These are phyloP conservation scores for Pseudogymnoascus sp. DNA, from an alignment of 2,329 filamentous ascomycete species.

Conservation along the genomic window DNA sequence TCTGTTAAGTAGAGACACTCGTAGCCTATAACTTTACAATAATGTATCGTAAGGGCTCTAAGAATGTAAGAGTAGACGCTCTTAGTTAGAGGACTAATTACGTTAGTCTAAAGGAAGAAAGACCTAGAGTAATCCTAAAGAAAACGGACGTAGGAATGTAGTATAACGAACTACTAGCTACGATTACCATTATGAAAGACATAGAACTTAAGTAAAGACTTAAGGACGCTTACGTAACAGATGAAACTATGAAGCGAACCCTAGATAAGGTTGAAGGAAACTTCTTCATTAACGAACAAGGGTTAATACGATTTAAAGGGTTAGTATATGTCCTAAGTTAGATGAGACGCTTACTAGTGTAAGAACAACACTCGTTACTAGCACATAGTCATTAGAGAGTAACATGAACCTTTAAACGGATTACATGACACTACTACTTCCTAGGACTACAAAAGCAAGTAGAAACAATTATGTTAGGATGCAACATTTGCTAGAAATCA, in stretches of 20 bases:
- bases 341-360: background rate
- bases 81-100: background rate
- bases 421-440: background rate
- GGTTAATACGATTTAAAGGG: background rate
- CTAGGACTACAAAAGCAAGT: background rate
- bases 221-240: background rate
- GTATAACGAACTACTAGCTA: background rate
- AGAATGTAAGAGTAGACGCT: background rate
- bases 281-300: background rate
- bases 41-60: constrained; percentile 5
- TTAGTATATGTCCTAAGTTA: background rate
- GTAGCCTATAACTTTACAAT: constrained; percentile 20
- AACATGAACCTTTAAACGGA: background rate
- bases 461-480: background rate
- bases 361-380: background rate
- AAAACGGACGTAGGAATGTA: background rate
- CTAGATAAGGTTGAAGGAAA: background rate
- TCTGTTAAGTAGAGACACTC: constrained; percentile 20
- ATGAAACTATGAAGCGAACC: background rate
- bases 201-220: background rate
- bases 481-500: background rate
- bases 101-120: background rate
- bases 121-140: background rate
- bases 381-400: background rate
- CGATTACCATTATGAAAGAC: background rate